Conservation (phyloP, 345 rosid genomes). For the Lumnitzera littorea region DNA sequence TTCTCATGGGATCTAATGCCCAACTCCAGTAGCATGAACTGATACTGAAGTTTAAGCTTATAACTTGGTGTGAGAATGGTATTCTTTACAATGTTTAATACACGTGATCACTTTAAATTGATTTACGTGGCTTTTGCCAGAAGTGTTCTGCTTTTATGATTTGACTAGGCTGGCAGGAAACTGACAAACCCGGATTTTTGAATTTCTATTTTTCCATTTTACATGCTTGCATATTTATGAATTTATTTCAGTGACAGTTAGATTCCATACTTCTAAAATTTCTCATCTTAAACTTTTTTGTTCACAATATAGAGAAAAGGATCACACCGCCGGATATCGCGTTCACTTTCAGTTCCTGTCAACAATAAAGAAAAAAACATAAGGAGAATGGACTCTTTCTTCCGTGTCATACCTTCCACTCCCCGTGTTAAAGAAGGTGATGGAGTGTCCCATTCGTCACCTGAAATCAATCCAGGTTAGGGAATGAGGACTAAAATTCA, state of each 20-base stretch:
- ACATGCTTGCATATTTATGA: background rate
- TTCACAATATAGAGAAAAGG: slow-evolving; percentile 51
- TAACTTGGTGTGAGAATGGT: too few relatives aligned
- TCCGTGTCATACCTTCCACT: slow-evolving; percentile 76
- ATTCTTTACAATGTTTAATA: too few relatives aligned
- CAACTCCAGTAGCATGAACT: background rate
- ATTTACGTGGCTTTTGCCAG: background rate
- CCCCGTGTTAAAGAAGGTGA: slow-evolving; percentile 73
- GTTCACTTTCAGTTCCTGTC: slow-evolving; percentile 83
- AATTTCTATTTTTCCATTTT: background rate
- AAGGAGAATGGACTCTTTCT: slow-evolving; percentile 81
- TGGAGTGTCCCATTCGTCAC: slow-evolving; percentile 25
- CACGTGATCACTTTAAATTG: too few relatives aligned
- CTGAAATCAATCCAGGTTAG: slow-evolving; percentile 37
- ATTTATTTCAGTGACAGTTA: background rate
- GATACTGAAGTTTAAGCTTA: background rate
- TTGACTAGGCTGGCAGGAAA: background rate
- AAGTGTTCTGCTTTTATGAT: background rate
- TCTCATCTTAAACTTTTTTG: background rate
- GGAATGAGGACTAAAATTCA: too few relatives aligned
- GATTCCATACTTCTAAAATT: background rate
- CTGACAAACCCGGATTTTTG: background rate
- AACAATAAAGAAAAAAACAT: slow-evolving; percentile 54
- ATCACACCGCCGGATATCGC: slow-evolving; percentile 33
- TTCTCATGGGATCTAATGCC: too few relatives aligned